Evolutionary conservation across 768 basidiomycete genomes (phyloP).

Genomic region (Mycena polygramma): DNA sequence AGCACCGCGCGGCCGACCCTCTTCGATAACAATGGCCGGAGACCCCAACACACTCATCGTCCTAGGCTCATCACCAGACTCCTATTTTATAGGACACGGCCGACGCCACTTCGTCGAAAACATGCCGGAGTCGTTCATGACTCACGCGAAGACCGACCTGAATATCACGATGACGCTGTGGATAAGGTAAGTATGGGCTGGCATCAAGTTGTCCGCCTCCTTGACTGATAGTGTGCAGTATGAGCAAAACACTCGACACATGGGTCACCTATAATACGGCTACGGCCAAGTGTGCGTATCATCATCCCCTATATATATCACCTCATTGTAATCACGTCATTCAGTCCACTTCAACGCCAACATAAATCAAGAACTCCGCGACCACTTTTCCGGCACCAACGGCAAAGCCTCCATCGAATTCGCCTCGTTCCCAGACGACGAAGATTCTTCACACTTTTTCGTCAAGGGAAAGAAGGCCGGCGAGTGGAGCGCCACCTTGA

Average conservation of each 20-base stretch:
- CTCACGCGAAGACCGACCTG: conserved; percentile 14
- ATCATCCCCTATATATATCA: not conserved
- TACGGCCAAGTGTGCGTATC: conserved; percentile 3
- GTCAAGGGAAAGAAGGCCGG: conserved; percentile 22
- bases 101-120: conserved; percentile 24
- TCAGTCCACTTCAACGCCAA: conserved; percentile 24
- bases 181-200: conserved; percentile 4
- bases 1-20: not conserved
- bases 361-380: conserved; percentile 11
- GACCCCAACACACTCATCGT: conserved; percentile 21
- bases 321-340: not conserved
- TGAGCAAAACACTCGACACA: not conserved
- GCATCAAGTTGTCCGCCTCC: no score
- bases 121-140: conserved; percentile 23
- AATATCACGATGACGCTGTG: conserved; percentile 19
- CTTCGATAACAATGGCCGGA: not conserved
- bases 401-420: conserved; percentile 11
- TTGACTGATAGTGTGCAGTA: not conserved
- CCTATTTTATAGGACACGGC: conserved; percentile 28
- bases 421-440: conserved; percentile 17
- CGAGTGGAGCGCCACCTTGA: conserved; percentile 6
- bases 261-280: conserved; percentile 16
- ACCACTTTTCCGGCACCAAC: conserved; percentile 22
- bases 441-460: not conserved
- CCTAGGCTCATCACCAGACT: conserved; percentile 15